Evolutionary conservation across 1,284 basidiomycete species (phyloP).

Genomic region (Trichosporon inkin): DNA sequence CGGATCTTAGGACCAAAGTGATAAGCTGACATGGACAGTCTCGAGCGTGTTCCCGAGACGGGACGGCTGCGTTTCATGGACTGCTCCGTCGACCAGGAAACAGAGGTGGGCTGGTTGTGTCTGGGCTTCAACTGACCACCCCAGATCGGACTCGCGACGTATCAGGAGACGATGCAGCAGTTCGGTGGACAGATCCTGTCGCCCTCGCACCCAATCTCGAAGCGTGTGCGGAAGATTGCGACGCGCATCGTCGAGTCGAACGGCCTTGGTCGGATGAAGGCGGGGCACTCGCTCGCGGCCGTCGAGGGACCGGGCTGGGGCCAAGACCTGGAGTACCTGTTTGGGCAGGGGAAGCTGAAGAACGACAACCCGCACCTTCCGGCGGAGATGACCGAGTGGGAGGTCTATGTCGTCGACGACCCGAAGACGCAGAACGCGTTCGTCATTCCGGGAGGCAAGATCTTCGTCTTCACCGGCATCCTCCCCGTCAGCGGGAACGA

Average conservation of each 20-base stretch:
- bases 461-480: conserved; percentile 87
- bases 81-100: conserved; percentile 60
- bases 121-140: neutral
- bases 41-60: conserved; percentile 75
- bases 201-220: conserved; percentile 61
- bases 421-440: conserved; percentile 71
- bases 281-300: conserved; percentile 36
- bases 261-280: conserved; percentile 62
- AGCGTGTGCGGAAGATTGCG: conserved; percentile 66
- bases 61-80: conserved; percentile 82
- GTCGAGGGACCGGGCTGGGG: conserved; percentile 39
- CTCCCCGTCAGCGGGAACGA: conserved; percentile 73
- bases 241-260: conserved; percentile 68
- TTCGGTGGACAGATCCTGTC: conserved; percentile 56
- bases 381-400: conserved; percentile 45
- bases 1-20: too few species aligned
- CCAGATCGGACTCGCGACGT: conserved; percentile 19
- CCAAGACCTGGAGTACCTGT: conserved; percentile 21
- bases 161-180: conserved; percentile 18
- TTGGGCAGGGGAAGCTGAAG: conserved; percentile 22
- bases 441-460: conserved; percentile 67
- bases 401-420: conserved; percentile 78
- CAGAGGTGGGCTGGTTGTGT: conserved; percentile 40
- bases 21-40: conserved; percentile 51
- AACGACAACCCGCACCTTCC: conserved; percentile 1